Base-by-base conservation (phyloP, 208 protist genomes). In the Zelonia costaricensis region DNA sequence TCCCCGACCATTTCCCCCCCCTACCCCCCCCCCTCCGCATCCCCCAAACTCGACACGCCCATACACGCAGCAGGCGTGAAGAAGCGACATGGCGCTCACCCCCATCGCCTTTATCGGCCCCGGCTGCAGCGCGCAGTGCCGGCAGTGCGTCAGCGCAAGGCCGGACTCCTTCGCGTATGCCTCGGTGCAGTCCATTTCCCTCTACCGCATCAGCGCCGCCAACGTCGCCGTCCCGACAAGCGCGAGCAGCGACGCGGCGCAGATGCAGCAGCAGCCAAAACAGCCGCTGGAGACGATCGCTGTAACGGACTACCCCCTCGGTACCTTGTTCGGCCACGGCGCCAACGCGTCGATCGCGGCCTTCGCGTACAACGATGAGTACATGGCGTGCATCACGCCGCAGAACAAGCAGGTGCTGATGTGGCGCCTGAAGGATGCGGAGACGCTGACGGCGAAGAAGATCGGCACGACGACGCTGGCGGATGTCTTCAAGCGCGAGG, bases 361-460 rank as follows among this genome's bases (percentile, higher is more conserved):
- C 10, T 95, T 91, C 47, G 75, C 89, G 39, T 89, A 88, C 69
- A 95, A 95, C 46, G 89, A 92, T 2, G 89, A 91, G 13, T 86
- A 82, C 57, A 66, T 92, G 72, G 83, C 69, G 4, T 90, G 80
- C 35, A 73, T 89, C 16, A 85, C 69, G 0, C 38, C 79, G 27
- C 74, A 73, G 39, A 70, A 57, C 51, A 75, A 72, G 48, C 62
- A 62, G 25, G 69, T 86, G 36, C 45, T 68, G 38, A 33, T 95
- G 33, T 95, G 86, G 83, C 43, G 69, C 9, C 49, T 89, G 22
- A 48, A 55, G 13, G 75, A 91, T 58, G 70, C 69, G 2, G 83
- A 92, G 69, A 23, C 74, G 28, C 48, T 93, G 9, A 84, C 74
- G 12, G 47, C 52, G 12, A 88, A 86, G 44, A 67, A 68, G 22